Evolutionary conservation across 257 asterid genomes (phyloP), one percentile per base, ranked within the genome.

Genomic region (Nicotiana otophora): DNA sequence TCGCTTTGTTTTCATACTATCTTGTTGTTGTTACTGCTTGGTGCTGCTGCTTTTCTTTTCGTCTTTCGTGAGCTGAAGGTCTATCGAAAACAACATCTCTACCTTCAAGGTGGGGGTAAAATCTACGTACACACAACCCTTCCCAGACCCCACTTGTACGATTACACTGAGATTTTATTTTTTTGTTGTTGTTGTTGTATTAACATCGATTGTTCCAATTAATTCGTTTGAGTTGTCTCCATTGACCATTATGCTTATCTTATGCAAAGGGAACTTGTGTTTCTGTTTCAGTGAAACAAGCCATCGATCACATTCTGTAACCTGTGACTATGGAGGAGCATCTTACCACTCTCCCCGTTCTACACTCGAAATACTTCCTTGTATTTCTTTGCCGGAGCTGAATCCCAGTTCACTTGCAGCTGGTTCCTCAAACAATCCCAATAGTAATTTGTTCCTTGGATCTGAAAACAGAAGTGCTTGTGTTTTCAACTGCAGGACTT

Each of bases 261-360:
- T 33, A 12, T 34, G 48, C 68, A 26, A 62, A 33, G 34, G 60
- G 48, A 77, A 66, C 20, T 26, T 80, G 48, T 77, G 77, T 28
- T 39, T 12, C 33, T 51, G 15, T 75, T 75, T 15, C 89, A 90
- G 95, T 54, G 92, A 88, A 82, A 75, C 88, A 36, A 82, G 81
- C 76, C 82, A 78, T 33, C 91, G 83, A 64, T 78, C 90, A 68
- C 75, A 78, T 81, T 75, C 82, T 10, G 90, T 86, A 85, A 69
- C 82, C 55, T 63, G 87, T 5, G 93, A 88, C 26, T 26, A 55
- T 58, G 84, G 87, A 77, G 62, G 68, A 42, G 10, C 86, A 12
- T 82, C 91, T 80, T 90, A 83, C 74, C 91, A 53, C 79, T 94
- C 97, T 19, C 94, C 95, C 33, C 92, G 87, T 77, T 92, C 93